Evolutionary conservation across 495 filamentous ascomycete genomes (phyloP), one percentile per base, ranked within the genome.

Genomic region (Filosporella fistucella): DNA sequence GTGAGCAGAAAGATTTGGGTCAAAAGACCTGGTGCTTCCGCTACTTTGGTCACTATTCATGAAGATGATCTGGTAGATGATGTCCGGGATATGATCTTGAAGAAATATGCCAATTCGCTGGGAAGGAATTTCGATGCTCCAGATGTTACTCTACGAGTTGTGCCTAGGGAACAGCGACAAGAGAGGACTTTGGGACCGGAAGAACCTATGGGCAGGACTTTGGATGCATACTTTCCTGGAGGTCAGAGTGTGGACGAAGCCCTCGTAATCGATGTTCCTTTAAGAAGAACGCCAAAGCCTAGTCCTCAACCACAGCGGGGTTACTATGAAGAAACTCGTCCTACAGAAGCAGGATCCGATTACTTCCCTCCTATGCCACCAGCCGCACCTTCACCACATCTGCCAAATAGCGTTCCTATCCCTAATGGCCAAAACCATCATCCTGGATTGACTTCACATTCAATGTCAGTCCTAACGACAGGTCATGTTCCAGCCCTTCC

Each of bases 51-150:
- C 30, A 81, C 85, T 36, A 86, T 94, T 53, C 73, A 79, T 49
- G 86, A 91, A 58, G 89, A 95, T 59, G 88, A 94, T 56, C 63
- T 98, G 65, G 93, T 97, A 16, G 93, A 98, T 59, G 94, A 96
- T 68, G 83, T 95, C 42, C 82, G 91, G 46, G 94, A 96, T 55
- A 78, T 90, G 76, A 90, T 97, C 21, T 69, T 98, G 54, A 80
- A 78, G 54, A 97, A 96, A 68, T 98, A 96, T 63, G 81, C 78
- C 41, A 98, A 98, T 65, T 91, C 90, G 8, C 69, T 98, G 23
- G 94, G 91, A 7, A 81, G 80, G 57, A 85, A 72, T 20, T 96
- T 89, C 57, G 93, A 98, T 68, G 72, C 93, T 13, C 94, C 93
- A 17, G 93, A 98, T 64, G 74, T 91, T 29, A 75, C 73, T 21